These are phyloP conservation scores for Cystoisospora suis DNA, from an alignment of 169 alveolate species.

Conservation along the genomic window DNA sequence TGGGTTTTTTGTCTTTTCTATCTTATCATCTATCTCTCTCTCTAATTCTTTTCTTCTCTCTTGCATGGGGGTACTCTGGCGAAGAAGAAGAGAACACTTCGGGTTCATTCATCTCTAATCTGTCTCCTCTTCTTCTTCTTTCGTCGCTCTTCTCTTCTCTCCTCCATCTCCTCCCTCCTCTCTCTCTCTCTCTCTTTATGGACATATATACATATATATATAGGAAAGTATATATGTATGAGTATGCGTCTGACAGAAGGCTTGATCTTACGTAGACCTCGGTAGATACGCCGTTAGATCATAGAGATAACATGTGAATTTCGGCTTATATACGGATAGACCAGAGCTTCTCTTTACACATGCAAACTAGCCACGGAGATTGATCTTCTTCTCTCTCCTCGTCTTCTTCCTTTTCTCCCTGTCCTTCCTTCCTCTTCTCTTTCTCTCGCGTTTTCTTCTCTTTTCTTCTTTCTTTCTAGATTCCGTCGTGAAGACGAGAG, in stretches of 20 bases:
- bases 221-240: not conserved
- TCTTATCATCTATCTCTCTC: not conserved
- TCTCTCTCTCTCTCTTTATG: not conserved
- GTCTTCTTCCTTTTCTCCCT: not conserved
- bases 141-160: not conserved
- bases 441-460: not conserved
- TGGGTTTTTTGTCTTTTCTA: not conserved
- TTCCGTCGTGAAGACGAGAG: constrained; percentile 17
- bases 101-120: not conserved
- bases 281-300: not conserved
- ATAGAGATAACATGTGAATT: not conserved
- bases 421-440: not conserved
- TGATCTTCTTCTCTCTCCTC: not conserved
- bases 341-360: not conserved
- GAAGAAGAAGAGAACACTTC: not conserved
- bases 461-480: not conserved
- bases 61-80: not conserved
- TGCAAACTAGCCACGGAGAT: not conserved
- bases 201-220: not conserved
- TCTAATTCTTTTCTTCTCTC: not conserved
- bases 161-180: not conserved
- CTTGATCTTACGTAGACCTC: not conserved
- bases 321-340: not conserved
- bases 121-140: not conserved
- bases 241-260: not conserved